Evolutionary conservation across 352 stramenopile genomes (phyloP), one percentile per base, ranked within the genome.

Genomic region (Phytophthora ramorum): DNA sequence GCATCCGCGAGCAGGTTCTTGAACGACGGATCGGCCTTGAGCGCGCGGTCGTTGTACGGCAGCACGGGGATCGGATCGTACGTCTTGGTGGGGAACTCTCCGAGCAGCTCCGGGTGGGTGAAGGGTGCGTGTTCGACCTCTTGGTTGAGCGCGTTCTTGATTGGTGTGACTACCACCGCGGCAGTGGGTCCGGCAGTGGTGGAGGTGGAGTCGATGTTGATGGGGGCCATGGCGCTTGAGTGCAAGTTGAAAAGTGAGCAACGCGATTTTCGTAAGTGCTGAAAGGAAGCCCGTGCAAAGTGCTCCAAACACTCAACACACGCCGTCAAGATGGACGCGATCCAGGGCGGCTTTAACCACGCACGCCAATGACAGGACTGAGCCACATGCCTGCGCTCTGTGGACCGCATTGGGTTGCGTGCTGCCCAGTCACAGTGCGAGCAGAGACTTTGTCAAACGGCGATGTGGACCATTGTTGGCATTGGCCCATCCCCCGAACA

Each of bases 101-200:
- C 26, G 2, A 47, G 37, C 10, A 69, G 19, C 37, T 69, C 61
- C 5, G 35, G 61, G 45, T 69, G 61, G 20, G 55, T 62, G 46
- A 69, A 54, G 4, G 37, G 45, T 1, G 61, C 37, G 16, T 69
- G 61, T 4, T 63, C 41, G 37, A 64, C 45, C 7, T 72, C 63
- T 24, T 47, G 51, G 16, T 46, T 49, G 20, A 75, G 68, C 1
- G 68, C 68, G 57, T 75, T 75, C 56, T 72, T 72, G 44, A 72
- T 62, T 7, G 44, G 37, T 14, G 17, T 9, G 22, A 47, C 14
- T 13, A 20, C 8, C 19, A 17, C 30, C 12, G 30, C 2, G 1
- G 28, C 28, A 0, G 35, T 40, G 14, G 51, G 6, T 38, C 34
- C 12, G 8, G 26, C 8, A 7, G 50, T 8, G 9, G 51, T 28